Percentiles rank a stretch among this genome's conserved stretches.
Conservation (phyloP, 768 basidiomycete species). For the Boletus bicolor region DNA sequence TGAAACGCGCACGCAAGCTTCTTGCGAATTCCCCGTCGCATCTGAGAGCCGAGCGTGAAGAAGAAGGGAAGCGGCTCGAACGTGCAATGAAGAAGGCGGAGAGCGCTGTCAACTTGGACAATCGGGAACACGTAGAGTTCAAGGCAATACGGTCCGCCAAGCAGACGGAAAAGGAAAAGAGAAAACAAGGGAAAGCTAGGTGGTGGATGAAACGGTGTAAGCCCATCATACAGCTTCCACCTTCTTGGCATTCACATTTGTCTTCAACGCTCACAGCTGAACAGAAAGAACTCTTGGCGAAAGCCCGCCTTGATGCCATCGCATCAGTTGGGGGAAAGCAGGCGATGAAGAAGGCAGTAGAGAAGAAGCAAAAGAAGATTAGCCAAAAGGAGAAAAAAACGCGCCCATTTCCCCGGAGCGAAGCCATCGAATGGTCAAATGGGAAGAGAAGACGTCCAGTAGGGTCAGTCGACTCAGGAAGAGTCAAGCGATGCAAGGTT, state of each 20-base stretch:
- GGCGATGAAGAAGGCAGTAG: constrained; percentile 84
- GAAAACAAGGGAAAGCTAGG: constrained; percentile 69
- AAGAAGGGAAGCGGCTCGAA: constrained; percentile 70
- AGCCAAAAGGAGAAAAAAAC: constrained; percentile 87
- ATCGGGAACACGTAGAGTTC: constrained; percentile 64
- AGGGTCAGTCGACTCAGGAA: constrained; percentile 7
- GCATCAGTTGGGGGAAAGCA: constrained; percentile 71
- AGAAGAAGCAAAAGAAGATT: constrained; percentile 85
- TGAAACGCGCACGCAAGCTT: constrained; percentile 66
- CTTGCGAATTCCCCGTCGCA: constrained; percentile 59
- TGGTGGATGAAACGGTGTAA: constrained; percentile 87
- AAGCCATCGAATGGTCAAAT: constrained; percentile 9
- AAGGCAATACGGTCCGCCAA: constrained; percentile 52
- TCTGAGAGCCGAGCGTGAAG: constrained; percentile 55
- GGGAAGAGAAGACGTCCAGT: constrained; percentile 17
- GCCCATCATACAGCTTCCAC: constrained; percentile 20
- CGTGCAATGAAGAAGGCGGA: constrained; percentile 71
- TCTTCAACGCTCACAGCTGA: constrained; percentile 50
- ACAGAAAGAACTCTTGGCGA: constrained; percentile 67
- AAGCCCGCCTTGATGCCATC: constrained; percentile 77
- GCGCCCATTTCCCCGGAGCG: constrained; percentile 54
- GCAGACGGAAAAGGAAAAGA: constrained; percentile 54
- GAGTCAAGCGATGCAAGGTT: constrained; percentile 25
- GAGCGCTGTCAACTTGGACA: constrained; percentile 71
- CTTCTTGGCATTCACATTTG: neutral